Conservation (phyloP, 2,329 filamentous ascomycete species). For the Fusarium beomiforme region DNA sequence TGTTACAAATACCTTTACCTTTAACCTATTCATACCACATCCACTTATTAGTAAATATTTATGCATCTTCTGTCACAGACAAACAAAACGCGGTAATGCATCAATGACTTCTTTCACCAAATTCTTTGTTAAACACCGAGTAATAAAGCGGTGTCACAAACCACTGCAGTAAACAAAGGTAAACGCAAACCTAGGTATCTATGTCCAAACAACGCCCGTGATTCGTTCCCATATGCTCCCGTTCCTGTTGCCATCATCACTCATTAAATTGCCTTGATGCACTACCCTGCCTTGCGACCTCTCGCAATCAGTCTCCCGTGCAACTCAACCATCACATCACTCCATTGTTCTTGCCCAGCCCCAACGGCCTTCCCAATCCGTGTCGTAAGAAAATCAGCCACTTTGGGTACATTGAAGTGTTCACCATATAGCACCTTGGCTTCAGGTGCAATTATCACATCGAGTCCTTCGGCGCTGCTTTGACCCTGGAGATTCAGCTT, state of each 20-base stretch:
- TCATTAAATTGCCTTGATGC: conserved; percentile 34
- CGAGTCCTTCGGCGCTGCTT: conserved; percentile 59
- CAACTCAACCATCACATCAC: conserved; percentile 64
- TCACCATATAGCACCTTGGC: conserved; percentile 81
- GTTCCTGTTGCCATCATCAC: conserved; percentile 40
- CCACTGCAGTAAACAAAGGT: conserved; percentile 12
- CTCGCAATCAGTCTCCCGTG: conserved; percentile 64
- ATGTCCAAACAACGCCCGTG: conserved; percentile 37
- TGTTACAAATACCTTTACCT: background rate
- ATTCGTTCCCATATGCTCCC: conserved; percentile 21
- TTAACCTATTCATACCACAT: background rate
- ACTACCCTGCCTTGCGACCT: conserved; percentile 58
- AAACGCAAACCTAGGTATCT: conserved; percentile 39
- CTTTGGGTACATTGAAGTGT: conserved; percentile 78
- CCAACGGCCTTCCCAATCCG: conserved; percentile 57
- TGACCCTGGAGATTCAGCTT: conserved; percentile 64
- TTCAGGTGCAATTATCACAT: conserved; percentile 62
- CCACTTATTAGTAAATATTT: background rate
- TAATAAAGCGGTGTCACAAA: conserved; percentile 12
- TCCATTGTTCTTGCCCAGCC: conserved; percentile 58
- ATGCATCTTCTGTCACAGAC: background rate
- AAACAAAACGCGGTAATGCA: background rate
- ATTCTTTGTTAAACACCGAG: conserved; percentile 12
- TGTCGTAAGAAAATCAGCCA: conserved; percentile 74
- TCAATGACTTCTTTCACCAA: background rate